Percentiles rank a stretch among this genome's conserved stretches.
Conservation (phyloP, 78 protist species). For the Guillardia theta region DNA sequence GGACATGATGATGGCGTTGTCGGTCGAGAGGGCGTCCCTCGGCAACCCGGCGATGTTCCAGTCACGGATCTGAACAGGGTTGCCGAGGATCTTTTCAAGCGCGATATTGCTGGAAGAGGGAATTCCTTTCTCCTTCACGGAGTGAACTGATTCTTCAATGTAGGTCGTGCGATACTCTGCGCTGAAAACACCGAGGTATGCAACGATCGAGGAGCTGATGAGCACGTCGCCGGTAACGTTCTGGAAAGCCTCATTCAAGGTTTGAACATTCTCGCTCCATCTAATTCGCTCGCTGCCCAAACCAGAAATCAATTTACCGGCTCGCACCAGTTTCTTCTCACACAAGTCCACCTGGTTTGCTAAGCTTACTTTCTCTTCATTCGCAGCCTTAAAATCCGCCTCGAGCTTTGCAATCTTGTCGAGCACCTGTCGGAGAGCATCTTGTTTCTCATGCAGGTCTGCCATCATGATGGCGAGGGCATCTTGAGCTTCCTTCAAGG, state of each 20-base stretch:
- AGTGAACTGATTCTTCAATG: not conserved
- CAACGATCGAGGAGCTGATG: conserved; percentile 65
- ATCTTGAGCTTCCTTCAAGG: conserved; percentile 50
- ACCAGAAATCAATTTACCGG: conserved; percentile 63
- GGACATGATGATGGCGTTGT: conserved; percentile 61
- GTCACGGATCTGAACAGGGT: conserved; percentile 51
- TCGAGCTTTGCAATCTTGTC: conserved; percentile 57
- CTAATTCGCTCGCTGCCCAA: conserved; percentile 52
- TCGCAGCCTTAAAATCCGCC: conserved; percentile 29
- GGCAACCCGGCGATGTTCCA: conserved; percentile 66
- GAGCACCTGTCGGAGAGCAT: conserved; percentile 48
- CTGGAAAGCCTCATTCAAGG: not conserved
- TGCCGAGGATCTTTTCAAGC: conserved; percentile 25
- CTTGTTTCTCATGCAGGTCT: conserved; percentile 60
- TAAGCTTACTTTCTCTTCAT: conserved; percentile 53
- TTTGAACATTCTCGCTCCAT: conserved; percentile 17
- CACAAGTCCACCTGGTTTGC: conserved; percentile 47
- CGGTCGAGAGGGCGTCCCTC: conserved; percentile 56
- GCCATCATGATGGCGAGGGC: not conserved
- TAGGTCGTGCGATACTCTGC: conserved; percentile 49
- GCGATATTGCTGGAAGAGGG: not conserved
- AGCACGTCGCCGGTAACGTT: conserved; percentile 71
- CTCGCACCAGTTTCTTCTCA: conserved; percentile 57
- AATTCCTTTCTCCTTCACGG: not conserved
- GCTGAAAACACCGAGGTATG: conserved; percentile 81